Evolutionary conservation across 202 grass and related monocot species (phyloP), one percentile per base, ranked within the genome.

Genomic region (Zoysia matrella): DNA sequence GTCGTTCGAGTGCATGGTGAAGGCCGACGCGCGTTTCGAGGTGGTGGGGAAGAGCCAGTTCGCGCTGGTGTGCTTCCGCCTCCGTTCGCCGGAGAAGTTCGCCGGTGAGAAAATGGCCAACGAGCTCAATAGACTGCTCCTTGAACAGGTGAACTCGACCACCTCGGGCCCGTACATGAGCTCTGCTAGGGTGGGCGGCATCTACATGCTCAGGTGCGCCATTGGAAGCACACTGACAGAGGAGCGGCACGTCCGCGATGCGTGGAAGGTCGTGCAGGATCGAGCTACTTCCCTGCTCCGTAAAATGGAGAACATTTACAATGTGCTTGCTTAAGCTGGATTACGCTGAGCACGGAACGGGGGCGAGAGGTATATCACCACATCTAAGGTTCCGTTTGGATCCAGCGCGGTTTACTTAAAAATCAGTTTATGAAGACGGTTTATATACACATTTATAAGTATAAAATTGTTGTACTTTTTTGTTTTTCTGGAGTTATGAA

Each of bases 151-250:
- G 48, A 91, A 88, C 82, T 30, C 67, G 9, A 43, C 40, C 1
- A 13, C 45, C 43, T 79, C 60, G 5, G 73, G 79, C 1, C 60
- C 74, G 11, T 91, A 82, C 78, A 82, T 91, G 82, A 91, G 81
- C 66, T 86, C 80, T 30, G 72, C 77, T 3, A 83, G 57, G 47
- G 78, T 90, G 1, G 85, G 79, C 0, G 81, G 85, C 43, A 40
- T 79, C 11, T 91, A 85, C 77, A 47, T 85, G 30, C 60, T 88
- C 0, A 10, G 89, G 47, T 91, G 86, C 57, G 85, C 85, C 12
- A 7, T 91, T 2, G 82, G 89, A 16, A 79, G 85, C 49, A 88
- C 89, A 30, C 81, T 91, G 4, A 91, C 85, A 2, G 89, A 91
- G 82, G 81, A 85, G 13, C 43, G 65, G 0, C 85, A 88, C 18